Evolutionary conservation across 1,284 basidiomycete species (phyloP), one percentile per base, ranked within the genome.

Genomic region (Apiotrichum akiyoshidainum): DNA sequence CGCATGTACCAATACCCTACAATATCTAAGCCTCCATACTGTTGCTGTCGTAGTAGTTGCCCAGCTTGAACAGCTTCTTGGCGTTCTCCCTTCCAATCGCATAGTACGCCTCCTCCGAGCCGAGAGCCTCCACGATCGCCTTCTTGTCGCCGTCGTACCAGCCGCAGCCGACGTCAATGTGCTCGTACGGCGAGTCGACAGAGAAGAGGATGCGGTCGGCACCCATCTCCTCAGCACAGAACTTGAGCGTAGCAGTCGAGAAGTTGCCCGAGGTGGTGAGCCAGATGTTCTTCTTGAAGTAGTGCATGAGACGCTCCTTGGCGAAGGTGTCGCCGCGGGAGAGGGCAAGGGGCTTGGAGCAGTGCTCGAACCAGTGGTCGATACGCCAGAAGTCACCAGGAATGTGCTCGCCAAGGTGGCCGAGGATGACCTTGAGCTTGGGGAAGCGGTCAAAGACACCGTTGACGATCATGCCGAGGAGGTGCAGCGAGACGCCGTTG

Each of bases 381-480:
- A 73, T 73, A 31, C 72, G 61, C 72, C 71, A 73, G 51, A 74
- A 61, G 59, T 74, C 72, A 31, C 72, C 70, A 11, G 71, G 70
- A 44, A 74, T 68, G 61, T 73, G 71, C 63, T 74, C 73, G 63
- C 73, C 73, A 16, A 74, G 67, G 65, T 74, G 73, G 35, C 73
- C 73, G n/a, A 75, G 68, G 41, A 75, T 75, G 56, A 75, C 67
- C 64, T 72, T 71, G 61, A 75, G 73, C 67, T 75, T 75, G 17
- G 72, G 73, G 64, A 71, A 69, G 22, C 73, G 69, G 67, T 75
- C 73, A 37, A 75, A 75, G 19, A 75, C 73, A 41, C 73, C 73
- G 61, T 75, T 75, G 64, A 69, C 66, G 49, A 75, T 71, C 69
- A 75, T 69, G 34, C 71, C 72, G 52, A 74, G 69, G 19, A 75